Percentiles rank a stretch among this genome's conserved stretches.
Evolutionary conservation across 352 stramenopile species (phyloP).

Genomic region (Aphanomyces invadans): DNA sequence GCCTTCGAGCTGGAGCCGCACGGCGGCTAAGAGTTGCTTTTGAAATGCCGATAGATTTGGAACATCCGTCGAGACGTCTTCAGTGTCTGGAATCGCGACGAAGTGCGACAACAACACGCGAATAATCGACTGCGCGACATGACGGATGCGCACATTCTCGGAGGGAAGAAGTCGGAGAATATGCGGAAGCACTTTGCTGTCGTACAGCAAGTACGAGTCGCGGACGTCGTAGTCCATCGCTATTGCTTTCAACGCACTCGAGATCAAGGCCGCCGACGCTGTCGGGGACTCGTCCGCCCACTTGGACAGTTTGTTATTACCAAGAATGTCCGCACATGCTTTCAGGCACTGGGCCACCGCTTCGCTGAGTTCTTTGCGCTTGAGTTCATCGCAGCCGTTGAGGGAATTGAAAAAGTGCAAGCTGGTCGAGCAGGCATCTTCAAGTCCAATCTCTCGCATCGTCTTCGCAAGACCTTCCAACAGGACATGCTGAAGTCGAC

Average conservation of each 20-base stretch:
- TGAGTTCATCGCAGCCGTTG: conserved; percentile 42
- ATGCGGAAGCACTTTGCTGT: conserved; percentile 54
- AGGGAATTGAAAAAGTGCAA: conserved; percentile 59
- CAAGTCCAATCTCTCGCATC: conserved; percentile 35
- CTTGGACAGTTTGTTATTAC: conserved; percentile 7
- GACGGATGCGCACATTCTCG: conserved; percentile 38
- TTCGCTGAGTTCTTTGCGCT: conserved; percentile 41
- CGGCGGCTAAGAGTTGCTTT: conserved; percentile 51
- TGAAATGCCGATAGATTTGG: conserved; percentile 41
- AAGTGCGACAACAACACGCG: conserved; percentile 56
- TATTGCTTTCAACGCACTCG: conserved; percentile 44
- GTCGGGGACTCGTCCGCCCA: conserved; percentile 25
- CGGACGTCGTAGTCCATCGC: conserved; percentile 68
- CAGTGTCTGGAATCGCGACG: conserved; percentile 28
- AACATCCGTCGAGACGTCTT: conserved; percentile 30
- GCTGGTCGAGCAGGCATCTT: conserved; percentile 30
- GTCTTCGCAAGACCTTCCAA: conserved; percentile 42
- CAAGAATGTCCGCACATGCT: conserved; percentile 31
- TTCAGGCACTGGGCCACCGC: conserved; percentile 42
- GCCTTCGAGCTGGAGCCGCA: conserved; percentile 55
- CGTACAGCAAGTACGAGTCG: conserved; percentile 62
- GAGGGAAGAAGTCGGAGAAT: conserved; percentile 50
- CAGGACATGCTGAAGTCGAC: conserved; percentile 33
- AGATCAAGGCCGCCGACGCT: conserved; percentile 31
- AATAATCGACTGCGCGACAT: conserved; percentile 49